Percentiles rank a stretch among this genome's conserved stretches.
phyloP scores from a whole-genome alignment of 768 basidiomycete genomes.

The Porphyrellus cyaneotinctus region DNA sequence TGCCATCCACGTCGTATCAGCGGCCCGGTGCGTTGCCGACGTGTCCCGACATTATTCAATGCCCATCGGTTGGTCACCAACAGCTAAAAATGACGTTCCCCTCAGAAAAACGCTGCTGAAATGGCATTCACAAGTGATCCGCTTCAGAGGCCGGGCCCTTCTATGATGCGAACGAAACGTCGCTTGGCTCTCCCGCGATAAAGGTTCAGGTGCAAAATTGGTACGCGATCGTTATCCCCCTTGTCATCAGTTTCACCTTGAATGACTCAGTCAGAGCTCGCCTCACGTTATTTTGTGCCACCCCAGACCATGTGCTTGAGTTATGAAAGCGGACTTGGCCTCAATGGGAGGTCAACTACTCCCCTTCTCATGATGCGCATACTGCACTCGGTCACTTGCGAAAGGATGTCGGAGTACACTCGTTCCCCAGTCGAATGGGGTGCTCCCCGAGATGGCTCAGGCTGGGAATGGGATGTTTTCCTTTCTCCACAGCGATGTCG shows the following conservation, averaged over 20 bases:
- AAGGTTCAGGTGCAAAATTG: too few relatives aligned
- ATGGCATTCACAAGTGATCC: too few relatives aligned
- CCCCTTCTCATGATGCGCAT: constrained; percentile 61
- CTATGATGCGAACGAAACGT: too few relatives aligned
- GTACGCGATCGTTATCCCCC: background rate
- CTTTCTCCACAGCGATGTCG: constrained; percentile 52
- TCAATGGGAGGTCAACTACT: constrained; percentile 44
- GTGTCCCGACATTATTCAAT: too few relatives aligned
- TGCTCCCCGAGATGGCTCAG: constrained; percentile 25
- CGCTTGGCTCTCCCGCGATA: too few relatives aligned
- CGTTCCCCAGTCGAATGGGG: constrained; percentile 43
- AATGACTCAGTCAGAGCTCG: constrained; percentile 14
- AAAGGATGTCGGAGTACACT: constrained; percentile 20
- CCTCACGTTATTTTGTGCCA: constrained; percentile 44
- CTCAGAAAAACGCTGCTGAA: too few relatives aligned
- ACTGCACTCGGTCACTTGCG: constrained; percentile 52
- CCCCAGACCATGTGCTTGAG: constrained; percentile 40
- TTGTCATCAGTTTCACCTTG: background rate
- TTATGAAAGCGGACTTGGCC: constrained; percentile 37
- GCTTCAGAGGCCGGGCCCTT: too few relatives aligned
- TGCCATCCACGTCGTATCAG: too few relatives aligned
- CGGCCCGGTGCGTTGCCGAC: too few relatives aligned
- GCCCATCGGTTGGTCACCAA: too few relatives aligned
- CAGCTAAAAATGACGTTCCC: too few relatives aligned
- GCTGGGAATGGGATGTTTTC: constrained; percentile 45